Conservation (phyloP, 2,329 filamentous ascomycete species). For the Penicillium capsulatum region DNA sequence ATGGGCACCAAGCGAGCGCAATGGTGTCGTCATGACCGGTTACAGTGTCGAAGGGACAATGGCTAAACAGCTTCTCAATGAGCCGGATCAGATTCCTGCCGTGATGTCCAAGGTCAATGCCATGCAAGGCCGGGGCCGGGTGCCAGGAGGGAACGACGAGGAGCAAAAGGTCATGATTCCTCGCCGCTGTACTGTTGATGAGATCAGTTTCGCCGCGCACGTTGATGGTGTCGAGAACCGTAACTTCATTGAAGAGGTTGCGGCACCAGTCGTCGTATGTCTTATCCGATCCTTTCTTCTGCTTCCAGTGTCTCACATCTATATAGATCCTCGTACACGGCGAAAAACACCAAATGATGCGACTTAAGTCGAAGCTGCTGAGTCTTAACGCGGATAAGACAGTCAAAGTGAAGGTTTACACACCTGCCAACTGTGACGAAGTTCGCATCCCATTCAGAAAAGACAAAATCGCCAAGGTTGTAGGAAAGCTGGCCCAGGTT, state of each 20-base stretch:
- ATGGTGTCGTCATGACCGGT: constrained; percentile 97
- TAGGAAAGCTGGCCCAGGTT: constrained; percentile 83
- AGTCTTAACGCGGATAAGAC: constrained; percentile 82
- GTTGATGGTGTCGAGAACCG: constrained; percentile 94
- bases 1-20: constrained; percentile 94
- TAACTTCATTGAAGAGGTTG: constrained; percentile 93
- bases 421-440: constrained; percentile 91
- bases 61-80: constrained; percentile 91
- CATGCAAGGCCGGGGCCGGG: constrained; percentile 53
- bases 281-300: background rate
- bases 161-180: constrained; percentile 90
- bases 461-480: constrained; percentile 93
- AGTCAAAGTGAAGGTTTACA: constrained; percentile 84
- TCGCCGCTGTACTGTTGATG: constrained; percentile 84
- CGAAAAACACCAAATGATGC: constrained; percentile 97
- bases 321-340: constrained; percentile 87
- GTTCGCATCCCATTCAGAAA: constrained; percentile 91
- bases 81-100: constrained; percentile 90
- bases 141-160: constrained; percentile 59
- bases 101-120: constrained; percentile 71
- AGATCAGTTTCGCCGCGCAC: constrained; percentile 93
- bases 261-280: constrained; percentile 85
- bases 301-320: constrained; percentile 1
- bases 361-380: constrained; percentile 87
- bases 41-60: constrained; percentile 99